These are phyloP conservation scores for Leishmania tarentolae DNA, from an alignment of 208 protist genomes.

Conservation along the genomic window DNA sequence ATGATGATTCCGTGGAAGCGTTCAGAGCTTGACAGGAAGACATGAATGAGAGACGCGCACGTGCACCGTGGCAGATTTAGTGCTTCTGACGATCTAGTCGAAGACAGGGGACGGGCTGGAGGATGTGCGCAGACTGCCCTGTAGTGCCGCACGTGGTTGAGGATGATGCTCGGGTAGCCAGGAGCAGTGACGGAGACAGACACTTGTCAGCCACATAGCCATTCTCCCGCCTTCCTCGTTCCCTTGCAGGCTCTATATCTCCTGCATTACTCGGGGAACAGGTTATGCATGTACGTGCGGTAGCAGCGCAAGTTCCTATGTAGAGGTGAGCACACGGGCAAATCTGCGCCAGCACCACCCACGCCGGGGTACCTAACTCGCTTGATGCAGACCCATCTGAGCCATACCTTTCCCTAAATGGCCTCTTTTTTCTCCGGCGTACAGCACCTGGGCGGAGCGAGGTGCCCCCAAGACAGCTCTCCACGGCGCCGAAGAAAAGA, in stretches of 20 bases:
- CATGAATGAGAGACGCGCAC: neutral
- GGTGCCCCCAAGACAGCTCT: neutral
- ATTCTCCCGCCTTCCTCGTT: neutral
- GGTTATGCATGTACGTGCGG: neutral
- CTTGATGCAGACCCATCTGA: neutral
- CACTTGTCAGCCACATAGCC: neutral
- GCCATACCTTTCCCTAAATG: neutral
- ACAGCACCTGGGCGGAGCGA: neutral
- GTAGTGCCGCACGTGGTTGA: neutral
- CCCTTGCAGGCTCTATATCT: neutral
- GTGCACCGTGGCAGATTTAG: neutral
- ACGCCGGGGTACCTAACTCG: neutral
- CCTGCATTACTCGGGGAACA: neutral
- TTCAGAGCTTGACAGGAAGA: neutral
- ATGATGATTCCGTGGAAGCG: conserved; percentile 5
- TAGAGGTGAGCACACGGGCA: neutral
- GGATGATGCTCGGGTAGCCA: neutral
- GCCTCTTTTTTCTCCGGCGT: neutral
- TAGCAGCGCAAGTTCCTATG: neutral
- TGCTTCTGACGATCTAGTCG: neutral
- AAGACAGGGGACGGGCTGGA: neutral
- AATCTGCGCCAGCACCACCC: neutral
- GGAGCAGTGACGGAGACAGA: neutral
- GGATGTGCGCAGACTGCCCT: neutral
- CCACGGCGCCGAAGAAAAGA: neutral